These are phyloP conservation scores for Chloranthus sessilifolius DNA, from an alignment of 164 flowering plant species.

Conservation along the genomic window DNA sequence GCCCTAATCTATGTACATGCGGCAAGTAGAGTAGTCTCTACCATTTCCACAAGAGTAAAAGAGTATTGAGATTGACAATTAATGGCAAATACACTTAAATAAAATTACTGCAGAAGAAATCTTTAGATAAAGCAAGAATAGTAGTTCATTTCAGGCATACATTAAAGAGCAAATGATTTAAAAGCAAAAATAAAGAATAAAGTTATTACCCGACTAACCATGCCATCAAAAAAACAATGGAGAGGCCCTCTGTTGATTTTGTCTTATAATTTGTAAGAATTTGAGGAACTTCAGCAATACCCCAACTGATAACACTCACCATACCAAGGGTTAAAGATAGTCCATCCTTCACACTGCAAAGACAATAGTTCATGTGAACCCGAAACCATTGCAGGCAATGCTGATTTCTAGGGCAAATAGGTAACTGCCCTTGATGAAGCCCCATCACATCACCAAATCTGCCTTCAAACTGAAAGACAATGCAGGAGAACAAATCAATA, in stretches of 20 bases:
- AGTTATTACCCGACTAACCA: conserved; percentile 63
- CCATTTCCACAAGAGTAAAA: too few relatives aligned
- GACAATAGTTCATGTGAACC: conserved; percentile 36
- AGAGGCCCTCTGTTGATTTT: conserved; percentile 65
- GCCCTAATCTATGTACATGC: too few relatives aligned
- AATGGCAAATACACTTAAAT: too few relatives aligned
- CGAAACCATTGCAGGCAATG: conserved; percentile 36
- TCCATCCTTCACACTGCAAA: conserved; percentile 45
- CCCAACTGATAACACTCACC: conserved; percentile 64
- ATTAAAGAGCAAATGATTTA: too few relatives aligned
- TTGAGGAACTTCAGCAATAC: conserved; percentile 76
- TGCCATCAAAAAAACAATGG: conserved; percentile 52
- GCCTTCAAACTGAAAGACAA: conserved; percentile 1
- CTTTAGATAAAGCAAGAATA: too few relatives aligned
- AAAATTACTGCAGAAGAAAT: too few relatives aligned
- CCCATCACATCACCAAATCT: conserved; percentile 11
- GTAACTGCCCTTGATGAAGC: conserved; percentile 13
- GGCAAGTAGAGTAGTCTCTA: too few relatives aligned
- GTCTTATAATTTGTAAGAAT: conserved; percentile 52
- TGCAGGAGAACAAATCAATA: neutral
- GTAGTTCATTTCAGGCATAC: too few relatives aligned
- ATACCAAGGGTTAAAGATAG: conserved; percentile 50
- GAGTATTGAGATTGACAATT: too few relatives aligned
- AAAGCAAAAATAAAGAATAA: neutral
- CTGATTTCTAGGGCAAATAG: conserved; percentile 24